Evolutionary conservation across 257 asterid species (phyloP), one percentile per base, ranked within the genome.

Genomic region (Solanum pinnatisectum): DNA sequence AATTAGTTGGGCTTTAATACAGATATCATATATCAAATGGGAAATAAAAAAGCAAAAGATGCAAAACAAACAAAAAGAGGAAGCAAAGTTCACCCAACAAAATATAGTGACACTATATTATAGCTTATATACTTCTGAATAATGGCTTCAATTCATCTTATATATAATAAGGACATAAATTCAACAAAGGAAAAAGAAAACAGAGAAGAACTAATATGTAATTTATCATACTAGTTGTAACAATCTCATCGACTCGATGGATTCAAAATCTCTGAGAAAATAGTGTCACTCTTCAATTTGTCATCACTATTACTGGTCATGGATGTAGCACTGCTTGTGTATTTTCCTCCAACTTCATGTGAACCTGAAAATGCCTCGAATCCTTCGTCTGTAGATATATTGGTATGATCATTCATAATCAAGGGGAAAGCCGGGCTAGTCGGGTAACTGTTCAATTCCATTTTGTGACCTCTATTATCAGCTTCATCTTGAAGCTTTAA

Each of bases 401-500:
- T 70, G 4, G 89, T 40, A 23, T 42, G 88, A 1, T 14, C 88
- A 22, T 13, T 52, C 49, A 59, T 30, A 20, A 84, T 32, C 88
- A 89, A 23, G 4, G 90, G 89, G 49, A 60, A 8, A 4, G 74
- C 42, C 0, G 91, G 89, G 44, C 68, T 83, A 67, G 76, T 12
- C 5, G 52, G 67, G 10, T 49, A 32, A 16, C 59, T 32, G 5
- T 86, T 63, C 20, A 59, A 74, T 13, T 65, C 90, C 15, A 27
- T 78, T 60, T 14, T 3, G 10, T 25, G 70, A 2, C 77, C 89
- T 36, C 90, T 46, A 8, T 88, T 72, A 42, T 94, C 94, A 0
- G 93, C 94, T 16, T 88, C 90, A 37, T 90, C 94, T 39, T 95
- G 98, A 81, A 92, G 91, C 88, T 93, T 92, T 81, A 93, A 68